phyloP scores from a whole-genome alignment of 2,329 filamentous ascomycete species.

The Fusarium nanum region DNA sequence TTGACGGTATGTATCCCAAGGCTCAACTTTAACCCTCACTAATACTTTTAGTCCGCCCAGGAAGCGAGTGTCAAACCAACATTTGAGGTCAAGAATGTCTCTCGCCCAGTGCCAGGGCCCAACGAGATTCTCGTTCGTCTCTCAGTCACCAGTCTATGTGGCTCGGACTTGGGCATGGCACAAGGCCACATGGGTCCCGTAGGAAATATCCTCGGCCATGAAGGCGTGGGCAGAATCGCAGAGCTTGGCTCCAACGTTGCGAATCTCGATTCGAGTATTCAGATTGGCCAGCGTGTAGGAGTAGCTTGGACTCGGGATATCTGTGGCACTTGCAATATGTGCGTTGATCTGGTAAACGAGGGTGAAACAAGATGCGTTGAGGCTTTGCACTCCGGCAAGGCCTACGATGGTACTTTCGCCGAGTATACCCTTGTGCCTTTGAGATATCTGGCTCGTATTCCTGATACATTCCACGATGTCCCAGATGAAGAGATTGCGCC shows the following conservation, averaged over 20 bases:
- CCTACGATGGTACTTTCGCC: constrained; percentile 54
- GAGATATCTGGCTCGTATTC: constrained; percentile 48
- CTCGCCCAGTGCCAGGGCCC: constrained; percentile 33
- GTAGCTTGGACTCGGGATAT: constrained; percentile 55
- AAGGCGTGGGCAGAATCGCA: constrained; percentile 57
- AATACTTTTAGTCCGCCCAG: constrained; percentile 17
- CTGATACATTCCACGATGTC: constrained; percentile 41
- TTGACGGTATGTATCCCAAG: constrained; percentile 9
- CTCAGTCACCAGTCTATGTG: constrained; percentile 53
- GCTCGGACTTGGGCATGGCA: constrained; percentile 54
- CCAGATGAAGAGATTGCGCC: constrained; percentile 54
- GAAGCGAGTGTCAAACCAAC: constrained; percentile 16
- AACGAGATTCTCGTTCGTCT: constrained; percentile 51
- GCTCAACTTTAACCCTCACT: rapidly evolving
- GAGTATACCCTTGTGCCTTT: constrained; percentile 53
- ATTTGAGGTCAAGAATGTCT: constrained; percentile 16
- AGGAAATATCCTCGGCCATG: constrained; percentile 55
- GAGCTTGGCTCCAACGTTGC: constrained; percentile 51
- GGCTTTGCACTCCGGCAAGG: constrained; percentile 49
- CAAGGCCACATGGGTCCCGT: constrained; percentile 53
- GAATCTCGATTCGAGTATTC: constrained; percentile 36
- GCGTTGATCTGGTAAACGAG: constrained; percentile 46
- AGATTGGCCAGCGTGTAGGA: constrained; percentile 52
- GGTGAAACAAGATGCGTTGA: constrained; percentile 52
- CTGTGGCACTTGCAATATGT: constrained; percentile 51